Evolutionary conservation across 2,329 filamentous ascomycete species (phyloP), one percentile per base, ranked within the genome.

Genomic region (Fusarium scirpi): DNA sequence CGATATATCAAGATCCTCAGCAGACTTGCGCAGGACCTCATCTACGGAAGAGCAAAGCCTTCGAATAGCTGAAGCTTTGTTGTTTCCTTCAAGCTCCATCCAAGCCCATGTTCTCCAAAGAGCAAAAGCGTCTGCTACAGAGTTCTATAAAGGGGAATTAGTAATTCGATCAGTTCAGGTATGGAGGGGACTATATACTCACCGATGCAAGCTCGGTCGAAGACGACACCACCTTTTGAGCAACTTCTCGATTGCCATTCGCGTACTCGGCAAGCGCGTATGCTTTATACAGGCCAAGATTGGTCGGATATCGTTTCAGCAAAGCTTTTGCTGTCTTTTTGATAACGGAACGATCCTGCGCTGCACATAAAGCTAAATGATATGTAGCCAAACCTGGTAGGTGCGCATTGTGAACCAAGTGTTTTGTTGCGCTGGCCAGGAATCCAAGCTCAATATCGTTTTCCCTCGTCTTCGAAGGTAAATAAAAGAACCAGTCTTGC

Each of bases 231-330:
- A 96, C 89, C 54, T 88, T 89, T 24, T 84, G 81, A 7, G 91
- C 90, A 48, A 88, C 82, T 1, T 87, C 83, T 3, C 76, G 71
- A 25, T 91, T 90, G 0, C 85, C 87, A 30, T 85, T 85, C 2
- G 83, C 82, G 70, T 81, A 85, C 78, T 97, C 93, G 6, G 94
- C 88, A 16, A 93, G 80, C 0, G 91, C 93, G 75, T 95, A 97
- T 1, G 90, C 89, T 71, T 94, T 92, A 79, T 97, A 98, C 1
- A 98, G 82, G 16, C 84, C 82, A 5, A 92, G 78, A 71, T 89
- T 91, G 2, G 87, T 84, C 0, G 90, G 84, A 58, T 88, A 87
- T 49, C 85, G 85, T 76, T 92, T 95, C n/a, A 98, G 80, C 0
- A 97, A 82, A 9, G 81, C 80, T 74, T 93, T 97, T 1, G 93